A percentile compares a stretch with the other conserved stretches of the same genome.
Evolutionary conservation across 768 basidiomycete genomes (phyloP).

Genomic region (Psilocybe subaeruginosa): DNA sequence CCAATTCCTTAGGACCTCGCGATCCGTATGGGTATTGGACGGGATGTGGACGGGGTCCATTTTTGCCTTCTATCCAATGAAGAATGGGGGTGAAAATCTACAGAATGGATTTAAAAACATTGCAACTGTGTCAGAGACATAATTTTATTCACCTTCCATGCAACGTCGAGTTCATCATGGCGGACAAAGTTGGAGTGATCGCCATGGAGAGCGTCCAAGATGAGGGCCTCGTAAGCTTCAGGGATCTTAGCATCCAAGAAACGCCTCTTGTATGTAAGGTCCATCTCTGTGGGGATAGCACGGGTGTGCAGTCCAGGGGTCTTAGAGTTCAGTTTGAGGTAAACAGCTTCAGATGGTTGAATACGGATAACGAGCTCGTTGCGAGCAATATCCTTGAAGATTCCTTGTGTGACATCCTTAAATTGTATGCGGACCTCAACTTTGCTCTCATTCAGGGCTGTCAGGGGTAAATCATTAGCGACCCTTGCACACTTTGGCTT

Average conservation of each 20-base stretch:
- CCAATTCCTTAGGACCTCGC: conserved; percentile 88
- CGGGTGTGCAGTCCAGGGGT: conserved; percentile 89
- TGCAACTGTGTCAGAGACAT: neutral
- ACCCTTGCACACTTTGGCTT: neutral
- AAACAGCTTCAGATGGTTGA: conserved; percentile 95
- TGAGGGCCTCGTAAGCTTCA: conserved; percentile 95
- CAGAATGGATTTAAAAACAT: neutral
- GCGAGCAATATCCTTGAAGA: conserved; percentile 94
- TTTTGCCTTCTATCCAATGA: conserved; percentile 91
- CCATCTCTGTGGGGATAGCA: conserved; percentile 96
- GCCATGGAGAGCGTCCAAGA: conserved; percentile 95
- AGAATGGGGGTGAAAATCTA: conserved; percentile 94
- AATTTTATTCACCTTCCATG: conserved; percentile 83
- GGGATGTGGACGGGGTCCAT: conserved; percentile 69
- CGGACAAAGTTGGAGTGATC: conserved; percentile 99
- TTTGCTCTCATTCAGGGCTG: conserved; percentile 97
- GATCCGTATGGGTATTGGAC: conserved; percentile 90
- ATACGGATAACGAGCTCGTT: conserved; percentile 98
- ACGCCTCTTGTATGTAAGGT: conserved; percentile 95
- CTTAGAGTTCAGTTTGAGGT: conserved; percentile 97
- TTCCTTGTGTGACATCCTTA: conserved; percentile 96
- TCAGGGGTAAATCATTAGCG: conserved; percentile 1
- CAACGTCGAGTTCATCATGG: conserved; percentile 94
- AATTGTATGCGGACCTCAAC: conserved; percentile 98
- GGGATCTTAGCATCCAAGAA: conserved; percentile 92